Evolutionary conservation across 441 rosid genomes (phyloP).

Genomic region (Adansonia rubrostipa): DNA sequence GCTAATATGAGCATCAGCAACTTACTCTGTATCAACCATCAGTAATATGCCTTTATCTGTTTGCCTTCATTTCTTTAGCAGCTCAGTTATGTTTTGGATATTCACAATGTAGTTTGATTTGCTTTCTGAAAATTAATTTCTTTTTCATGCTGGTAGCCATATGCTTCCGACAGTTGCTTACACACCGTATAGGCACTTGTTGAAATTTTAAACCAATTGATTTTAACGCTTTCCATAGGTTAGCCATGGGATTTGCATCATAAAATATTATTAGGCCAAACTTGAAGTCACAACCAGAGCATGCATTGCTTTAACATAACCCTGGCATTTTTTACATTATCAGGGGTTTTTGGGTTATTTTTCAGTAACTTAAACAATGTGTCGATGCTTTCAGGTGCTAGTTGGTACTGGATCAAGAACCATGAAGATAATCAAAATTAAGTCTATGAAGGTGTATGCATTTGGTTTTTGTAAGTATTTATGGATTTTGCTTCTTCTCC

Average conservation of each 20-base stretch:
- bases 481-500: conserved; percentile 32
- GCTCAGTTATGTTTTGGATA: not conserved
- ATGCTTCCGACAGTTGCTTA: not conserved
- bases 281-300: not conserved
- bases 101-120: not conserved
- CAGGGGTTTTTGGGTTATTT: not conserved
- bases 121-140: not conserved
- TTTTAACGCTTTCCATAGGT: not conserved
- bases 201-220: not conserved
- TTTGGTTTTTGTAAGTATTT: conserved; percentile 89
- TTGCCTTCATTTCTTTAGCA: not conserved
- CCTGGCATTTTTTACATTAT: not conserved
- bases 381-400: conserved; percentile 65
- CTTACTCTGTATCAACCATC: not conserved
- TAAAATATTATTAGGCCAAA: not conserved
- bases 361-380: conserved; percentile 7
- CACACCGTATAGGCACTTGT: not conserved
- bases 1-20: not conserved
- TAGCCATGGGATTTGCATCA: not conserved
- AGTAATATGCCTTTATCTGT: conserved; percentile 2
- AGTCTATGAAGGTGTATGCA: conserved; percentile 83
- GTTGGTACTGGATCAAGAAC: conserved; percentile 95
- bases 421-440: conserved; percentile 78
- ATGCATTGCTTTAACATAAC: not conserved
- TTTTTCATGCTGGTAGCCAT: not conserved